phyloP scores from a whole-genome alignment of 345 rosid genomes.

The Pelargonium nanum region DNA sequence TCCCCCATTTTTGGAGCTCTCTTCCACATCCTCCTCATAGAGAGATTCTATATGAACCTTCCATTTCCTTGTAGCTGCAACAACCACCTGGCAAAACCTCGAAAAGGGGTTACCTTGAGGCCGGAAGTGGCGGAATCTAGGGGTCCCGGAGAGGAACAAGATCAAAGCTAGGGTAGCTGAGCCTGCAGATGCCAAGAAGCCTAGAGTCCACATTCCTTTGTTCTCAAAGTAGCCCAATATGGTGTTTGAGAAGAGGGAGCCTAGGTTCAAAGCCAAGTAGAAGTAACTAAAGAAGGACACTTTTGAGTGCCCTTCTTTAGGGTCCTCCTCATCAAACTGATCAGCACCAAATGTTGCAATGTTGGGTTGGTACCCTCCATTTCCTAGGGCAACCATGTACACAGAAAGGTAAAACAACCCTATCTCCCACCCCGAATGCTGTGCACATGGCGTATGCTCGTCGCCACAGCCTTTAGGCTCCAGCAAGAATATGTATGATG shows the following conservation, averaged over 20 bases:
- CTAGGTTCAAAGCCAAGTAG: constrained; percentile 81
- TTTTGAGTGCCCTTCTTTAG: constrained; percentile 69
- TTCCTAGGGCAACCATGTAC: constrained; percentile 76
- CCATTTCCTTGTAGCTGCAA: no score
- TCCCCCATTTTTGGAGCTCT: no score
- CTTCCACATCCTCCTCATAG: no score
- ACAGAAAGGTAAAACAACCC: constrained; percentile 59
- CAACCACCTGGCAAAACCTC: no score
- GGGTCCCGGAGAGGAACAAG: no score
- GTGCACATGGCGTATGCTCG: constrained; percentile 44
- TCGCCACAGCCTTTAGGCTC: constrained; percentile 75
- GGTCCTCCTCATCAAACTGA: constrained; percentile 86
- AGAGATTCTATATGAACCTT: no score
- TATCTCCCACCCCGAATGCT: constrained; percentile 43
- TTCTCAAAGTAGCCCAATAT: constrained; percentile 81
- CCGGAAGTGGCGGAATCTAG: no score
- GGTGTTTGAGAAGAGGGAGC: constrained; percentile 88
- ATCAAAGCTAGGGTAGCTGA: no score
- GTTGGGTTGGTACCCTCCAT: constrained; percentile 91
- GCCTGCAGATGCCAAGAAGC: constrained; percentile 41
- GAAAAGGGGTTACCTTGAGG: no score
- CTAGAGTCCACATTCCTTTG: constrained; percentile 68
- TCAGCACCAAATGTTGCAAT: constrained; percentile 96
- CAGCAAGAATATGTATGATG: constrained; percentile 43
- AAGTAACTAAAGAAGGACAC: constrained; percentile 89